phyloP scores from a whole-genome alignment of 1,284 basidiomycete species.

The Pascua sp. region DNA sequence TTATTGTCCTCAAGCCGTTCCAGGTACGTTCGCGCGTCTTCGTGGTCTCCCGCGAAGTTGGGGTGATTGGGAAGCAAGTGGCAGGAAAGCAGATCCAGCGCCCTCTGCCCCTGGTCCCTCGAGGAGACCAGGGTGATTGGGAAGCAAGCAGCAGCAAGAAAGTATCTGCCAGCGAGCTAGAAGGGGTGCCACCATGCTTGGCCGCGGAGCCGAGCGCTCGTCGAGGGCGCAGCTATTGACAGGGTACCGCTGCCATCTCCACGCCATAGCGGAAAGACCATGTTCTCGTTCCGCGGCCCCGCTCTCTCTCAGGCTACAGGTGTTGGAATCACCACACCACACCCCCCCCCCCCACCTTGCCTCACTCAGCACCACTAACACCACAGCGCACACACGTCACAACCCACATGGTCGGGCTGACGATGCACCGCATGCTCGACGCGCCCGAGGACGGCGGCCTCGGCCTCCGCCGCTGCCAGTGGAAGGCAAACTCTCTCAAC shows the following conservation, averaged over 20 bases:
- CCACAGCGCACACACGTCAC: slow-evolving; percentile 38
- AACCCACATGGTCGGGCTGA: slow-evolving; percentile 37
- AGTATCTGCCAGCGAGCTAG: too few relatives aligned
- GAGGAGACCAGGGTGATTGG: too few relatives aligned
- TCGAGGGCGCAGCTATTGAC: too few relatives aligned
- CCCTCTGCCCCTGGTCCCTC: neutral
- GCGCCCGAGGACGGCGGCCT: slow-evolving; percentile 31
- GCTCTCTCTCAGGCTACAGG: neutral
- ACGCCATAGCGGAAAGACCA: too few relatives aligned
- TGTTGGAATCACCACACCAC: too few relatives aligned
- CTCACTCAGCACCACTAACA: neutral
- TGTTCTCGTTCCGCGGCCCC: too few relatives aligned
- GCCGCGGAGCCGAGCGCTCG: too few relatives aligned
- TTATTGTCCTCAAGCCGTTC: slow-evolving; percentile 35
- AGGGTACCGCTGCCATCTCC: too few relatives aligned
- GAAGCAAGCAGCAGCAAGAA: too few relatives aligned
- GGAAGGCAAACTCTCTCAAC: slow-evolving; percentile 40
- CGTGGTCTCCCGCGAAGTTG: too few relatives aligned
- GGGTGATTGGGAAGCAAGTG: neutral
- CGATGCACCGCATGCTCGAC: slow-evolving; percentile 41
- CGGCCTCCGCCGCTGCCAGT: slow-evolving; percentile 40
- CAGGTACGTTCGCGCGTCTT: slow-evolving; percentile 23
- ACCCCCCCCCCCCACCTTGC: neutral
- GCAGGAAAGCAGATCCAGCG: neutral
- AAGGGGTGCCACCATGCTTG: too few relatives aligned